Evolutionary conservation across 768 basidiomycete species (phyloP), one percentile per base, ranked within the genome.

Genomic region (Pseudohyphozyma bogoriensis): DNA sequence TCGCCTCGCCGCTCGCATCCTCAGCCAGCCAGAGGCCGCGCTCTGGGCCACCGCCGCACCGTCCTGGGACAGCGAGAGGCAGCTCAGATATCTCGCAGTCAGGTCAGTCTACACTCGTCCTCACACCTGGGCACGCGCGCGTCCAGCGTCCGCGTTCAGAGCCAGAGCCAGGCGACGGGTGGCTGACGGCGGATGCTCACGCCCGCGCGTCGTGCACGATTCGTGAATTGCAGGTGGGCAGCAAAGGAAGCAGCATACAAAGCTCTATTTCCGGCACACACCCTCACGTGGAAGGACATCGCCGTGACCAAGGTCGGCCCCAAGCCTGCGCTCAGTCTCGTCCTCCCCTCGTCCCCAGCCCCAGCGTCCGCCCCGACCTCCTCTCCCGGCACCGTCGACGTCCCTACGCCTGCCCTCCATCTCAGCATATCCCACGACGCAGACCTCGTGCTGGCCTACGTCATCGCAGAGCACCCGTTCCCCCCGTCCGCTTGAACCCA

Each of bases 201-300:
- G n/a, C n/a, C n/a, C n/a, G n/a, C n/a, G n/a, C n/a, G n/a, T n/a
- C n/a, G n/a, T n/a, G n/a, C n/a, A n/a, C n/a, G n/a, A n/a, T n/a
- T n/a, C 39, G 39, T 12, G 39, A 11, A 12, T 11, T 12, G 39
- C 12, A 90, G 88, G 20, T 91, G 87, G 86, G 78, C 82, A 35
- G 79, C 86, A 24, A 91, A 91, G 67, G 89, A 91, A 73, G 86
- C 89, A 0, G 82, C 83, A 0, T 91, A 89, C 76, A 91, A 91
- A 70, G 89, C 88, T 0, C 69, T 89, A 60, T 87, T 82, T 70
- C 87, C 87, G 0, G 33, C 60, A 24, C 70, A 79, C 44, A 75
- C 69, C 35, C 81, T 85, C 22, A 81, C 80, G 10, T 90, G 88
- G 89, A 86, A 87, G 69, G 81, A 89, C 29, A 72, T 89, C 60